Evolutionary conservation across 345 rosid genomes (phyloP).

Genomic region (Ceriops decandra): DNA sequence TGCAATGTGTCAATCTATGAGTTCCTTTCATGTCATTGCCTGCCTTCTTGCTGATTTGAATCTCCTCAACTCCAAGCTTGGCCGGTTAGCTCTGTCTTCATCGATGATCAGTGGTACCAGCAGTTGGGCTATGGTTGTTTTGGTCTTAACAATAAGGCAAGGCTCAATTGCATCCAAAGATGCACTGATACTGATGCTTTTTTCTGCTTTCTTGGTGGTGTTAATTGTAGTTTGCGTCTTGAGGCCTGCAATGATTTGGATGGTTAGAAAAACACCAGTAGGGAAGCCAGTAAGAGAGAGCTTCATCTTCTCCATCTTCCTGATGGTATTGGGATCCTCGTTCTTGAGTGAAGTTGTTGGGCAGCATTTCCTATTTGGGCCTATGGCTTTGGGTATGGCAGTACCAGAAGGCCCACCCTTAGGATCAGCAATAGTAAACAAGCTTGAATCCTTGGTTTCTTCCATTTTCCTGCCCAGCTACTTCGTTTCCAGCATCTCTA

Average conservation of each 20-base stretch:
- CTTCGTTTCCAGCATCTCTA: constrained; percentile 15
- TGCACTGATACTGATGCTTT: background rate
- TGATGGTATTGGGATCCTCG: constrained; percentile 29
- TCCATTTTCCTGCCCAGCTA: constrained; percentile 27
- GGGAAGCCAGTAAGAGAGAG: constrained; percentile 31
- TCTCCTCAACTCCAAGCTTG: constrained; percentile 21
- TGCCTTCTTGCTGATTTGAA: constrained; percentile 19
- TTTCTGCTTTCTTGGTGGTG: background rate
- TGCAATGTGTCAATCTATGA: constrained; percentile 12
- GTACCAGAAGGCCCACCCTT: constrained; percentile 54
- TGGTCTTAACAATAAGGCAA: constrained; percentile 6
- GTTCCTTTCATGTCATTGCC: constrained; percentile 18
- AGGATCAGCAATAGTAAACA: constrained; percentile 39
- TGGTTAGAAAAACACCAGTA: constrained; percentile 15
- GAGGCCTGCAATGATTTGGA: constrained; percentile 15
- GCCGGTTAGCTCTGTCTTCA: constrained; percentile 16
- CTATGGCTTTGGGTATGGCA: constrained; percentile 36
- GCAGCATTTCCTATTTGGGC: constrained; percentile 35
- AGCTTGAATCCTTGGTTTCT: constrained; percentile 32
- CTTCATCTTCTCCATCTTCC: constrained; percentile 23
- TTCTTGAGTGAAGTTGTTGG: constrained; percentile 22
- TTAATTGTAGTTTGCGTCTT: background rate
- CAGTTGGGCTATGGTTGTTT: constrained; percentile 1
- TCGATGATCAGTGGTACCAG: constrained; percentile 20
- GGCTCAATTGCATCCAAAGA: background rate